phyloP scores from a whole-genome alignment of 371 early-diverging fungal species.

The Circinella umbellata region DNA sequence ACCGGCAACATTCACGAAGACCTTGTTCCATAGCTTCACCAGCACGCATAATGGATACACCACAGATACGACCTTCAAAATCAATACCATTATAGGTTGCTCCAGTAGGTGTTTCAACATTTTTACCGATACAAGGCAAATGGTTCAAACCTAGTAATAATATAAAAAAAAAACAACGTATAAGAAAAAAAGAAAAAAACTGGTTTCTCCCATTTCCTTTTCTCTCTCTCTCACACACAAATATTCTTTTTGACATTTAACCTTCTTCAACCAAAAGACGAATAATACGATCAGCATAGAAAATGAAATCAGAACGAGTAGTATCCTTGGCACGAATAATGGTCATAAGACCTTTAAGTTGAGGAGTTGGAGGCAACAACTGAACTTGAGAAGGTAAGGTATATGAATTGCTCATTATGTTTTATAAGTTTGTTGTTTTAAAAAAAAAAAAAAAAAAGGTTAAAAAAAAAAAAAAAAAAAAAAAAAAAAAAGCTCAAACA shows the following conservation, averaged over 20 bases:
- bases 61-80: constrained; percentile 91
- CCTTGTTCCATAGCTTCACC: constrained; percentile 96
- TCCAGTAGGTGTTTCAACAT: constrained; percentile 81
- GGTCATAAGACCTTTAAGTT: constrained; percentile 83
- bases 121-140: constrained; percentile 82
- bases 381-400: constrained; percentile 69
- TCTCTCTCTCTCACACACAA: no score
- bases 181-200: no score
- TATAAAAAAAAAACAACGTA: not conserved
- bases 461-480: not conserved
- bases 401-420: constrained; percentile 23
- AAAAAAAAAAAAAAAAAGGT: constrained; percentile 6
- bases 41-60: constrained; percentile 95
- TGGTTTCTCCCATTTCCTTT: no score
- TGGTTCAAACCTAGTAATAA: constrained; percentile 77
- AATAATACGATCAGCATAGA: constrained; percentile 92
- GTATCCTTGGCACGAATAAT: constrained; percentile 86
- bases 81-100: constrained; percentile 73
- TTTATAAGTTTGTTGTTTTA: not conserved
- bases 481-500: constrained; percentile 14
- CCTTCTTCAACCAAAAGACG: constrained; percentile 67
- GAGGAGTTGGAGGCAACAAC: constrained; percentile 75
- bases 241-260: not conserved
- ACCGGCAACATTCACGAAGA: constrained; percentile 87
- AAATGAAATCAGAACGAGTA: constrained; percentile 89